These are phyloP conservation scores for Hondaea fermentalgiana DNA, from an alignment of 108 stramenopile species.

Conservation along the genomic window DNA sequence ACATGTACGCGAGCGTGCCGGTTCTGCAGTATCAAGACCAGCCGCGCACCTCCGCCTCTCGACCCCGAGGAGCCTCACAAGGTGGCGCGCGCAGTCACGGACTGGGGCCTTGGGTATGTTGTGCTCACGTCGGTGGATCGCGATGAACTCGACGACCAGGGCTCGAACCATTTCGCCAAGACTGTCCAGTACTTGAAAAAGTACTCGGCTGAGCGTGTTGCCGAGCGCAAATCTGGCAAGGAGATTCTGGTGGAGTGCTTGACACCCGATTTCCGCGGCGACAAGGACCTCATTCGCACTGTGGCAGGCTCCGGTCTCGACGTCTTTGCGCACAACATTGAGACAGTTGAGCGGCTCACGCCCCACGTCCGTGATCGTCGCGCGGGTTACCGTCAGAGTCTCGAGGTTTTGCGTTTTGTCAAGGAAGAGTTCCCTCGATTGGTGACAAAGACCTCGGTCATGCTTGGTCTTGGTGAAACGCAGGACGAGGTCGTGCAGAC, in stretches of 20 bases:
- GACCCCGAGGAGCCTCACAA: slow-evolving; percentile 94
- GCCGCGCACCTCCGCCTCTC: slow-evolving; percentile 72
- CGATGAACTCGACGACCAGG: slow-evolving; percentile 88
- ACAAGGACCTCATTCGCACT: slow-evolving; percentile 54
- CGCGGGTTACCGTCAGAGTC: slow-evolving; percentile 81
- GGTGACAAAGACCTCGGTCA: slow-evolving; percentile 87
- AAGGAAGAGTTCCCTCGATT: slow-evolving; percentile 65
- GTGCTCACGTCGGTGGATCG: slow-evolving; percentile 90
- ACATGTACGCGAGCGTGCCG: slow-evolving; percentile 95
- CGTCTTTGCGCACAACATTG: slow-evolving; percentile 98
- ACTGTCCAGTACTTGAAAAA: slow-evolving; percentile 84
- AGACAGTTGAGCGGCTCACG: slow-evolving; percentile 88
- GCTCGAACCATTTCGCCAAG: slow-evolving; percentile 82
- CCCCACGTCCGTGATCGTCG: slow-evolving; percentile 76
- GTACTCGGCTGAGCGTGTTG: slow-evolving; percentile 46
- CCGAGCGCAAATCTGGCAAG: slow-evolving; percentile 6
- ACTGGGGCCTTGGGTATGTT: slow-evolving; percentile 97
- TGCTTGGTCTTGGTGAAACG: slow-evolving; percentile 97
- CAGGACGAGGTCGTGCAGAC: slow-evolving; percentile 88
- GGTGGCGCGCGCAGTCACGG: slow-evolving; percentile 72
- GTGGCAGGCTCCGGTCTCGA: slow-evolving; percentile 87
- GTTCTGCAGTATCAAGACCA: slow-evolving; percentile 95
- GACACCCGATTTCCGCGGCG: slow-evolving; percentile 89
- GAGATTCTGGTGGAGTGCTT: slow-evolving; percentile 84
- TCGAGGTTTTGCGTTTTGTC: slow-evolving; percentile 72